Base-by-base conservation (phyloP, 108 stramenopile species). In the Schizochytrium sp. region DNA sequence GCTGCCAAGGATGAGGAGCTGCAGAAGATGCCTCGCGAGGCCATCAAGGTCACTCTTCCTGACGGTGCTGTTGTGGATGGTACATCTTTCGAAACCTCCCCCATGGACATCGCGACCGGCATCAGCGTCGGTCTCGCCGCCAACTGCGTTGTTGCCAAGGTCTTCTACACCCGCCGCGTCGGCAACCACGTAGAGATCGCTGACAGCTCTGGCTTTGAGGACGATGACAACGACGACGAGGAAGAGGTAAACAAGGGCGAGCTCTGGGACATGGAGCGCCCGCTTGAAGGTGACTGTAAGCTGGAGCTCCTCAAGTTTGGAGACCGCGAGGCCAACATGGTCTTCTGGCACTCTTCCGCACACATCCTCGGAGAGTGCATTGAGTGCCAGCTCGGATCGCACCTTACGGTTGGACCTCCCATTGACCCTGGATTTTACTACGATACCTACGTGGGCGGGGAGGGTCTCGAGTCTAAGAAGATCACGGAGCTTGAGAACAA, bases 341-440 rank as follows among this genome's bases (percentile, higher is more conserved):
- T 96, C 46, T 99, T 99, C 92, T 99, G 99, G 99, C 99, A 99
- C 90, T 98, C 97, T 3, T 96, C 96, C 17, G 97, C 98, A 0
- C 99, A 99, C 93, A 95, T 98, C 87, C 91, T 99, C 91, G 99
- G 99, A 50, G 96, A 97, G 91, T 97, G 97, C 12, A 93, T 99
- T 90, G 99, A 99, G 92, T 96, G 95, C 87, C 89, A 96, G 90
- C 98, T 95, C 92, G 98, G 98, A 13, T 93, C 92, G 88, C 95
- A 97, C 88, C 92, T 99, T 61, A 98, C 98, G 61, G 96, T 98
- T 88, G 98, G 99, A 38, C 99, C 99, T 46, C 98, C 99, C 40
- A 88, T 98, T 50, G 94, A 95, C 41, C 95, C 95, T 44, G 99
- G 99, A 56, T 99, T 99, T 91, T 99, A 98, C 89, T 99, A 99